Percentiles rank a stretch among this genome's conserved stretches.
Evolutionary conservation across 2,329 filamentous ascomycete species (phyloP).

Genomic region (Pleoardoris graminearum): DNA sequence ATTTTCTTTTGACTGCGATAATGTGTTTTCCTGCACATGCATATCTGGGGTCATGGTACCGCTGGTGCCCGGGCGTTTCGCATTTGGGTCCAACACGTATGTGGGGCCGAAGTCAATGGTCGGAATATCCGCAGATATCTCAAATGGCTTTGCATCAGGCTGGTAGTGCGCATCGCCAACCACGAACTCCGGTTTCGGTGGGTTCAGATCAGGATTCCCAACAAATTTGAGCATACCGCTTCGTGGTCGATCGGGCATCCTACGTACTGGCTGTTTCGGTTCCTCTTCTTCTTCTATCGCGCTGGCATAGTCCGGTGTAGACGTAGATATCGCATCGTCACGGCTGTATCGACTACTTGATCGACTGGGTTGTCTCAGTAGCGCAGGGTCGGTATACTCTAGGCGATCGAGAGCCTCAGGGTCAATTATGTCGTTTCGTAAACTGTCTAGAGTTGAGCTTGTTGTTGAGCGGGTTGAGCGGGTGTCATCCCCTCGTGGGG

Average conservation of each 20-base stretch:
- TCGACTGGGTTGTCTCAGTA: conserved; percentile 40
- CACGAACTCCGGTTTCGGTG: conserved; percentile 47
- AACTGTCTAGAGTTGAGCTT: conserved; percentile 50
- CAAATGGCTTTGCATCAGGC: conserved; percentile 19
- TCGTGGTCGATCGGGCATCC: conserved; percentile 70
- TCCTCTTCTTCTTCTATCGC: conserved; percentile 49
- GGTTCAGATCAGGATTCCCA: conserved; percentile 56
- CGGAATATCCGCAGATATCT: conserved; percentile 61
- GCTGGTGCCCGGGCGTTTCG: conserved; percentile 59
- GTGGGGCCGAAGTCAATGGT: conserved; percentile 86
- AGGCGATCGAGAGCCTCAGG: conserved; percentile 50
- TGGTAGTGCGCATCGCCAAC: conserved; percentile 54
- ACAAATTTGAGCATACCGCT: conserved; percentile 81
- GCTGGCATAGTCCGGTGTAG: conserved; percentile 78
- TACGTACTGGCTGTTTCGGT: conserved; percentile 46
- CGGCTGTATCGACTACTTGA: conserved; percentile 62
- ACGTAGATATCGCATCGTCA: conserved; percentile 64
- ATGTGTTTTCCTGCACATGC: conserved; percentile 31
- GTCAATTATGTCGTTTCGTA: conserved; percentile 51
- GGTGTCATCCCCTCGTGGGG: conserved; percentile 41
- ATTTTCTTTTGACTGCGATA: conserved; percentile 40
- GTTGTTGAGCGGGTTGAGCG: conserved; percentile 42
- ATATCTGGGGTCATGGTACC: conserved; percentile 53
- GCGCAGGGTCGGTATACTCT: conserved; percentile 27
- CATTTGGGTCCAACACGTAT: conserved; percentile 64